Conservation (phyloP, 2,329 filamentous ascomycete genomes). For the Erysiphe pulchra region DNA sequence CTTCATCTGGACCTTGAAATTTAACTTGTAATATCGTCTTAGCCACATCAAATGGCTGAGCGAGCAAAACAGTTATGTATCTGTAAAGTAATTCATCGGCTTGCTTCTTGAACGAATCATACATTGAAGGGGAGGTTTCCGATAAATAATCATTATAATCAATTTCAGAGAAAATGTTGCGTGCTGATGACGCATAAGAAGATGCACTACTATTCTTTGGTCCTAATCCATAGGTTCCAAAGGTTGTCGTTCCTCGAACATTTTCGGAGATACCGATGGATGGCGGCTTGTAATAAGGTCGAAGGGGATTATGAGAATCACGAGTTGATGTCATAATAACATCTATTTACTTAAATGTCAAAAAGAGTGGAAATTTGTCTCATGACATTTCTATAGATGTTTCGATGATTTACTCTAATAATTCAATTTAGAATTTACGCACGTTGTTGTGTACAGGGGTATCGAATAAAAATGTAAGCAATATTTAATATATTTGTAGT, state of each 20-base stretch:
- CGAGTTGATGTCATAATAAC: conserved; percentile 11
- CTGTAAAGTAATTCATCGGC: conserved; percentile 76
- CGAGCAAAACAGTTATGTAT: conserved; percentile 68
- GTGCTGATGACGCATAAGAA: conserved; percentile 39
- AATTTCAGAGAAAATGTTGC: conserved; percentile 68
- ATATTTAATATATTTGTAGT: too few species aligned
- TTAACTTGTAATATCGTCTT: conserved; percentile 75
- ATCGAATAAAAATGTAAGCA: too few species aligned
- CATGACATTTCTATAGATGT: too few species aligned
- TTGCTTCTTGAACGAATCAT: conserved; percentile 50
- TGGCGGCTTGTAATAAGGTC: conserved; percentile 36
- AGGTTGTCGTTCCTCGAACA: conserved; percentile 13
- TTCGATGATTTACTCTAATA: too few species aligned
- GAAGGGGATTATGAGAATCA: conserved; percentile 29
- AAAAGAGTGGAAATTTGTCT: too few species aligned
- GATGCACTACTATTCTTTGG: conserved; percentile 16
- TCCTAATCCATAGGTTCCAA: conserved; percentile 10
- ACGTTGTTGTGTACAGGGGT: too few species aligned
- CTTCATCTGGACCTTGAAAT: conserved; percentile 17
- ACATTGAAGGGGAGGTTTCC: conserved; percentile 47
- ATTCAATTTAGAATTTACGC: too few species aligned
- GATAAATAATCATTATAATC: conserved; percentile 76
- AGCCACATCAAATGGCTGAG: conserved; percentile 91
- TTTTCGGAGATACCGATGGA: conserved; percentile 33
- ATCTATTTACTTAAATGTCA: too few species aligned